Base-by-base conservation (phyloP, 1,284 basidiomycete species). In the Neotropicomus parvogracilis region DNA sequence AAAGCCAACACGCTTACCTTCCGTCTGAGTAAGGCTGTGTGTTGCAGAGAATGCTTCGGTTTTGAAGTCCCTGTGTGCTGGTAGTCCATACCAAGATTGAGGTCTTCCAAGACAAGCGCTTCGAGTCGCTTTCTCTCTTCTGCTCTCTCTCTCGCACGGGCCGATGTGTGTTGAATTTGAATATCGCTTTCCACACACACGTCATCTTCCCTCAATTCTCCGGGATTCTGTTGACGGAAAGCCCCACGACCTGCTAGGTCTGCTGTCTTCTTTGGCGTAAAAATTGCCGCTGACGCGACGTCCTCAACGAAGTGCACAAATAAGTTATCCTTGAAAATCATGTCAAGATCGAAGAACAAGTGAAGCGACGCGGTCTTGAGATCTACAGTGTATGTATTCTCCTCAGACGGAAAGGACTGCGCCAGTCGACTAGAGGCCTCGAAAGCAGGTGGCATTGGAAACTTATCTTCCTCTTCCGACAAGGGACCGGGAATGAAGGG, bases 321-420 rank as follows among this genome's bases (percentile, higher is more conserved):
- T 32, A 45, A 13, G 46, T 57, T 74, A 45, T 56, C 71, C 45
- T 64, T 72, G 56, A 71, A 69, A 40, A 66, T 70, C 56, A 61
- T 62, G 29, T 73, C 78, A n/a, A 90, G 69, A 62, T 94, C 90
- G 27, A 88, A 48, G 60, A 91, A 90, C 12, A 88, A 37, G 59
- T 91, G 90, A 6, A 91, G 57, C 2, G 89, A 83, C 2, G 73
- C 69, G 6, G 86, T 48, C 16, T 69, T 60, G 35, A 79, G 54
- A 26, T 74, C 68, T 7, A 77, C 19, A 44, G 45, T 43, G 12
- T 14, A 28, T 21, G 45, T 17, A 9, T 13, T 40, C 24, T 52
- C 46, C 29, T 45, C 44, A 9, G 46, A 35, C 21, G 45, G 13
- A 19, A 29, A 42, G 1, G 40, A 13, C 16, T 31, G 13, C 9